A percentile compares a stretch with the other conserved stretches of the same genome.
These are phyloP conservation scores for Hypoxylon lienhwacheense DNA, from an alignment of 495 filamentous ascomycete genomes.

Conservation along the genomic window DNA sequence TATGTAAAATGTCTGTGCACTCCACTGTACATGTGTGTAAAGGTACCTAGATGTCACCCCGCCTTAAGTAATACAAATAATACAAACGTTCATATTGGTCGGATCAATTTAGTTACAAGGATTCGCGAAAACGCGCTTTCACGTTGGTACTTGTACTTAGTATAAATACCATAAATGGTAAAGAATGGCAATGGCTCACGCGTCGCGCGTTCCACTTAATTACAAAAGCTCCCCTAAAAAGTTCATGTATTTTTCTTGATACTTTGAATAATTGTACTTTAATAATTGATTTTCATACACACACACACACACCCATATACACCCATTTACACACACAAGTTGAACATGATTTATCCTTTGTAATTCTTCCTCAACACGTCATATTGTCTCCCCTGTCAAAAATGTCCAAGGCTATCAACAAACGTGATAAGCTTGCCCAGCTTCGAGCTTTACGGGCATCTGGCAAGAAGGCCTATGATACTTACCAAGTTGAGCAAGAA, in stretches of 20 bases:
- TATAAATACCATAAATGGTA: too few species aligned
- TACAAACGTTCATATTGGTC: neutral
- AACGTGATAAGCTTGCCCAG: conserved; percentile 67
- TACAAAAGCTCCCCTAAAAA: conserved; percentile 27
- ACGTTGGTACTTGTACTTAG: too few species aligned
- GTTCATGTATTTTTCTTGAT: conserved; percentile 3
- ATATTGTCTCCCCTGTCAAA: neutral
- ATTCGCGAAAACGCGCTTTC: conserved; percentile 31
- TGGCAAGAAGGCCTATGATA: conserved; percentile 85
- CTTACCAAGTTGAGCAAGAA: conserved; percentile 86
- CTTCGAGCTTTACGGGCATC: conserved; percentile 80
- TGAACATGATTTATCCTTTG: conserved; percentile 21
- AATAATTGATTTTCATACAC: conserved; percentile 11
- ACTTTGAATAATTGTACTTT: neutral
- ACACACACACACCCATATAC: conserved; percentile 2
- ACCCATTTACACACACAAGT: neutral
- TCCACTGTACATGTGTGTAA: too few species aligned
- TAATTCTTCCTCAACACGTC: conserved; percentile 14
- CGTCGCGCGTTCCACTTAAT: conserved; percentile 29
- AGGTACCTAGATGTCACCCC: neutral
- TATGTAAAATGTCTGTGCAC: too few species aligned
- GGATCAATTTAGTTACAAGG: conserved; percentile 7
- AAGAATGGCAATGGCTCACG: too few species aligned
- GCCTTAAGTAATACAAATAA: neutral
- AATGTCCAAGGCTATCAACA: conserved; percentile 51